Evolutionary conservation across 2,329 filamentous ascomycete species (phyloP).

Genomic region (Dendryphion nanum): DNA sequence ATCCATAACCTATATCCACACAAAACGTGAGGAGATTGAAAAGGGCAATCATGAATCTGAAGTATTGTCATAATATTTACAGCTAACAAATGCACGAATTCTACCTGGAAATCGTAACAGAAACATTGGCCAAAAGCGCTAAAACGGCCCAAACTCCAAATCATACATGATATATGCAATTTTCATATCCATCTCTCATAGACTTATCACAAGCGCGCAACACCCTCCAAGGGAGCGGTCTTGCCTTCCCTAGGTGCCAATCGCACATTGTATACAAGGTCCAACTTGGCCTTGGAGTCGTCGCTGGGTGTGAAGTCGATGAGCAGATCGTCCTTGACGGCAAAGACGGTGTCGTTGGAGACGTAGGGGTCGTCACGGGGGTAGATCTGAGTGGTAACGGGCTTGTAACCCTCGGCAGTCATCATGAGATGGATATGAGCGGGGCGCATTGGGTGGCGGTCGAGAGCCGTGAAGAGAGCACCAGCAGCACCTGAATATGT

Average conservation of each 20-base stretch:
- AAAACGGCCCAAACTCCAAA: no score
- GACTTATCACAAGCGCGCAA: no score
- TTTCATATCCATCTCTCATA: no score
- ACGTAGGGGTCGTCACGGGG: conserved; percentile 48
- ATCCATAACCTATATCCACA: no score
- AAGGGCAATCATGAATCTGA: no score
- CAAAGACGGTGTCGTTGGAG: conserved; percentile 51
- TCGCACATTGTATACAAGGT: conserved; percentile 58
- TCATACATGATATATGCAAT: background rate
- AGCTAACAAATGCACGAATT: no score
- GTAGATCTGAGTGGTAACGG: conserved; percentile 54
- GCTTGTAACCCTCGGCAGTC: conserved; percentile 50
- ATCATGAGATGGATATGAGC: conserved; percentile 55
- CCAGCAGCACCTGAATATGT: conserved; percentile 53
- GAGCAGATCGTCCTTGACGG: conserved; percentile 41
- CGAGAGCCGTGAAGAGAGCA: conserved; percentile 50
- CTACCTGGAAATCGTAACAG: no score
- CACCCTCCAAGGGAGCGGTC: no score
- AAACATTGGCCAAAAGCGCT: no score
- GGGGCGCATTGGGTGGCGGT: conserved; percentile 54
- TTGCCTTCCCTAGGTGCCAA: conserved; percentile 30
- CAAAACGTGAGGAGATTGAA: no score
- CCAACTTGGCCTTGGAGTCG: conserved; percentile 48
- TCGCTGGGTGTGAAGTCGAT: conserved; percentile 42
- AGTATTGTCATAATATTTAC: no score